Base-by-base conservation (phyloP, 2,329 filamentous ascomycete genomes). In the Stagonosporopsis rhizophila region DNA sequence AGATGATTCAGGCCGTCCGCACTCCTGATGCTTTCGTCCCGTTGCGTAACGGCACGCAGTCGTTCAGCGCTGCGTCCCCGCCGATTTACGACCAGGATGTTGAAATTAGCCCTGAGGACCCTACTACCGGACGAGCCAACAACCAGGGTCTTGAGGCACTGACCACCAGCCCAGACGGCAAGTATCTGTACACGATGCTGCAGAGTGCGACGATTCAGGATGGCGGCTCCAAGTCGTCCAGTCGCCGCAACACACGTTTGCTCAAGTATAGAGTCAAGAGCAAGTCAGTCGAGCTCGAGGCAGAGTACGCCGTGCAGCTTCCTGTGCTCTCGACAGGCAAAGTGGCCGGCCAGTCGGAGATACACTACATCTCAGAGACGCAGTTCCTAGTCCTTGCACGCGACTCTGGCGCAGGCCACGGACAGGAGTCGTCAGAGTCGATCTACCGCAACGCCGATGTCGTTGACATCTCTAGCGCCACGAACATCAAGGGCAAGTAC, bases 61-160 rank as follows among this genome's bases (percentile, higher is more conserved):
- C 84, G 63, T 91, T 90, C 79, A 85, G 82, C 47, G 83, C 88
- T 11, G 81, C 87, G 63, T 87, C 83, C 12, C 83, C 88, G 0
- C 87, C 87, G 3, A 77, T 83, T 44, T 90, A 89, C 67, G 72
- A 85, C 48, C 78, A 79, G 0, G 70, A 79, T 14, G 68, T 80
- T 15, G 69, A 75, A 9, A 80, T 85, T 2, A 74, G 72, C 2
- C 88, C 88, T 0, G 79, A 77, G 14, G 79, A 88, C 60, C 85
- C 87, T 0, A 79, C 81, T 1, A 82, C 82, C 0, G 89, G 89
- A 12, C 83, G 89, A 19, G 79, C 82, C 51, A 91, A 92, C 72
- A 92, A 92, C 72, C 88, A 90, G 70, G 89, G 89, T n/a, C 85
- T 91, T 44, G 89, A 92, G 73, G 88, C 86, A 0, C 74, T 92